Evolutionary conservation across 2,329 filamentous ascomycete species (phyloP).

Genomic region (Ascochyta rabiei): DNA sequence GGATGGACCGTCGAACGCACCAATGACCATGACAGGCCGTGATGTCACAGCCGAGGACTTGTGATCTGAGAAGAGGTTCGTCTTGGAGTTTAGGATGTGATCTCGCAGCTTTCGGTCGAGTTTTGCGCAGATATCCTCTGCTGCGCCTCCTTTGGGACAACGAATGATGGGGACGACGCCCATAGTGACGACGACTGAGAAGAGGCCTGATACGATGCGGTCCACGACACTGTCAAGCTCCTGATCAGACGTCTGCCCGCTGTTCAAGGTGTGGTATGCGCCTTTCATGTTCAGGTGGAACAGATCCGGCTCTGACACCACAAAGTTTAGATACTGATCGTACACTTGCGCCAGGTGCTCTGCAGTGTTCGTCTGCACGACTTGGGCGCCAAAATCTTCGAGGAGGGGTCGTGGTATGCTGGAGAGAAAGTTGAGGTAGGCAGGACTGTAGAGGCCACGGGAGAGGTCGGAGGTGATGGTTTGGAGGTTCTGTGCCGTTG

Average conservation of each 20-base stretch:
- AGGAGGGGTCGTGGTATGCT: conserved; percentile 88
- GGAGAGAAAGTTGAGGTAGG: conserved; percentile 96
- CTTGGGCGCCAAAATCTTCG: conserved; percentile 92
- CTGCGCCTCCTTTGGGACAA: conserved; percentile 89
- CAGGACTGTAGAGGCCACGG: conserved; percentile 81
- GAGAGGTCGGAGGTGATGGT: conserved; percentile 84
- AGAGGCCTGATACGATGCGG: conserved; percentile 92
- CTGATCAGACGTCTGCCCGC: conserved; percentile 85
- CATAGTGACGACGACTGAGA: conserved; percentile 98
- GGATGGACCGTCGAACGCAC: conserved; percentile 64
- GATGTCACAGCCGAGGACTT: conserved; percentile 65
- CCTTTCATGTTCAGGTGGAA: conserved; percentile 95
- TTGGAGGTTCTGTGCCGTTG: conserved; percentile 78
- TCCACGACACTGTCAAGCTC: conserved; percentile 88
- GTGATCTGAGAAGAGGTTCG: conserved; percentile 88
- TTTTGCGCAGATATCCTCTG: conserved; percentile 92
- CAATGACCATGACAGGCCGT: conserved; percentile 86
- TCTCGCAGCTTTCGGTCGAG: conserved; percentile 95
- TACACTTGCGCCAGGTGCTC: conserved; percentile 92
- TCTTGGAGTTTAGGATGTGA: conserved; percentile 96
- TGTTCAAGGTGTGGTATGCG: conserved; percentile 97
- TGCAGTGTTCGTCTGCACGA: conserved; percentile 80
- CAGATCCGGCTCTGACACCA: conserved; percentile 92
- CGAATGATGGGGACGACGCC: conserved; percentile 96
- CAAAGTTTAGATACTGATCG: conserved; percentile 97